phyloP scores from a whole-genome alignment of 2,329 filamentous ascomycete species.

The Pseudogymnoascus destructans region DNA sequence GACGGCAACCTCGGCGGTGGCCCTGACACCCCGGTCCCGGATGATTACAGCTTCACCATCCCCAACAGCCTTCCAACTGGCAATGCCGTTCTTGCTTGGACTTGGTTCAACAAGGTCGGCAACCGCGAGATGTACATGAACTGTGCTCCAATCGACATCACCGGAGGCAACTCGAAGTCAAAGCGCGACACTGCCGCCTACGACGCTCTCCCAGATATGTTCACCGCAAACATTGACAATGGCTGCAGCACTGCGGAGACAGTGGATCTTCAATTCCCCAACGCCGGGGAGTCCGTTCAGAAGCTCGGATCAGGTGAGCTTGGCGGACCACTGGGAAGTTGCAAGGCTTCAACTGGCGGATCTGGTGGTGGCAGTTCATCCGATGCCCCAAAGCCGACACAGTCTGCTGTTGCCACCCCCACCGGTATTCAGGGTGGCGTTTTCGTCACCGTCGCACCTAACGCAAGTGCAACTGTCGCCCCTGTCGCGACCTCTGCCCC shows the following conservation, averaged over 20 bases:
- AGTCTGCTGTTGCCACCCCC: conserved; percentile 10
- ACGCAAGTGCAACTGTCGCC: conserved; percentile 14
- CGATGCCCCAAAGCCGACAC: not conserved
- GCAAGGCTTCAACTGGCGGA: conserved; percentile 19
- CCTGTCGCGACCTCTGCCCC: conserved; percentile 13
- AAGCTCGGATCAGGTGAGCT: conserved; percentile 25
- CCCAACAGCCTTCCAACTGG: conserved; percentile 61
- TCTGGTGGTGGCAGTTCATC: conserved; percentile 9
- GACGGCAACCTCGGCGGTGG: conserved; percentile 44
- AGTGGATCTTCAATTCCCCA: conserved; percentile 39
- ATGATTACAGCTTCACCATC: conserved; percentile 56
- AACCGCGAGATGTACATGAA: conserved; percentile 99
- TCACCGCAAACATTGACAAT: conserved; percentile 47
- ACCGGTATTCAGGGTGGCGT: conserved; percentile 21
- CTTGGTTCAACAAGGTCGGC: conserved; percentile 86
- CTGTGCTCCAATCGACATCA: conserved; percentile 64
- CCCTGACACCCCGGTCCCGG: conserved; percentile 33
- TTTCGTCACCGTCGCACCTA: conserved; percentile 25
- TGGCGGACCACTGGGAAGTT: conserved; percentile 22
- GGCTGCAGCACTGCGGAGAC: conserved; percentile 36
- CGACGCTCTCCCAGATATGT: conserved; percentile 56
- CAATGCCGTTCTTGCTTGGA: conserved; percentile 75
- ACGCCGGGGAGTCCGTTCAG: conserved; percentile 41
- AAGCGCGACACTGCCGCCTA: conserved; percentile 37
- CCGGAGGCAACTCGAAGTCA: conserved; percentile 34